phyloP scores from a whole-genome alignment of 306 rosid genomes.

The Quercus bicolor region DNA sequence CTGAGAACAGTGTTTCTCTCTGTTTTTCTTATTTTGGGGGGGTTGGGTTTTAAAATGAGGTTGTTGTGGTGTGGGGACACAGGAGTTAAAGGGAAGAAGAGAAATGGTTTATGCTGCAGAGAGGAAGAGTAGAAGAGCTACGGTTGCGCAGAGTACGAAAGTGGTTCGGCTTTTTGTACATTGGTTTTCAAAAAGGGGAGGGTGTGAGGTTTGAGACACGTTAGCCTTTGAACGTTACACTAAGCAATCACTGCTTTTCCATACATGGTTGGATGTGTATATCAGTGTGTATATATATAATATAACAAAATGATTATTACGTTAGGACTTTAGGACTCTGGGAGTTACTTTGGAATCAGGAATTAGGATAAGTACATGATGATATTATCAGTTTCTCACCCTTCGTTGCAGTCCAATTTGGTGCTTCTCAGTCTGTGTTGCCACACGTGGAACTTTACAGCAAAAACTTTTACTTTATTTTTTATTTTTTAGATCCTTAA shows the following conservation, averaged over 20 bases:
- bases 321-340: no score
- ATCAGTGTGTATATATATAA: background rate
- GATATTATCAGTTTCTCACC: background rate
- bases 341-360: background rate
- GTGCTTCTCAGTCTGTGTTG: background rate
- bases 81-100: constrained; percentile 14
- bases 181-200: background rate
- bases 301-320: no score
- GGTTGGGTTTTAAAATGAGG: background rate
- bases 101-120: background rate
- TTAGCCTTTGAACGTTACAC: constrained; percentile 14
- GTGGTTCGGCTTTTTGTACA: constrained; percentile 24
- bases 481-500: no score
- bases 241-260: constrained; percentile 14
- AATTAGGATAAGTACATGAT: background rate
- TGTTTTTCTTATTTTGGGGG: background rate
- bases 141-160: constrained; percentile 26
- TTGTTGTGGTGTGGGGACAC: background rate
- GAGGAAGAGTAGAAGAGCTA: background rate
- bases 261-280: no score
- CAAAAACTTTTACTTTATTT: no score
- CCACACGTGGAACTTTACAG: background rate
- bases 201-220: constrained; percentile 3
- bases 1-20: background rate
- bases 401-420: background rate